These are phyloP conservation scores for Casuarina cunninghamiana DNA, from an alignment of 306 rosid species.

Conservation along the genomic window DNA sequence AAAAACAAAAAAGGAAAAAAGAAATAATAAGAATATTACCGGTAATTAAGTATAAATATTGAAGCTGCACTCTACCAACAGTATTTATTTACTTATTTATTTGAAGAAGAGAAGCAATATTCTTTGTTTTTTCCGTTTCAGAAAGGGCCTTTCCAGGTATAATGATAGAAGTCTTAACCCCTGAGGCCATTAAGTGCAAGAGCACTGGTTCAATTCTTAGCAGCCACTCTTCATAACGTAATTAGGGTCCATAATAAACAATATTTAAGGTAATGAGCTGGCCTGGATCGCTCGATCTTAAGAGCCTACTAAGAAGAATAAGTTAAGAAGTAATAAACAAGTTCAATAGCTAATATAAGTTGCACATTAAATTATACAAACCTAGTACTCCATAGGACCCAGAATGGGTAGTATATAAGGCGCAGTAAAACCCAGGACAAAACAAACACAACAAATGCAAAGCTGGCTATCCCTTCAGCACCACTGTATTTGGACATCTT, in stretches of 20 bases:
- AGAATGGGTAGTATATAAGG: constrained; percentile 81
- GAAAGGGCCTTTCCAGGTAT: background rate
- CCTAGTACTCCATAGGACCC: constrained; percentile 97
- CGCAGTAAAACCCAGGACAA: constrained; percentile 77
- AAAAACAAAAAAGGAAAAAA: constrained; percentile 6
- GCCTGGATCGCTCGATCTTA: constrained; percentile 15
- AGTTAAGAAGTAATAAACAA: constrained; percentile 3
- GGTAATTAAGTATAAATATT: background rate
- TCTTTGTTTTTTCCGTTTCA: too few species aligned
- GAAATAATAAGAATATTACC: background rate
- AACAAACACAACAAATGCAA: constrained; percentile 78
- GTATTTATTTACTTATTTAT: background rate
- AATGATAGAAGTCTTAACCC: background rate
- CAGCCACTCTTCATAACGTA: background rate
- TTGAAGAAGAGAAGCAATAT: background rate
- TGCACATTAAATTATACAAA: constrained; percentile 35
- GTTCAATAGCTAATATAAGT: background rate
- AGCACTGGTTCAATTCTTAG: background rate
- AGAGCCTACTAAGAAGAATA: constrained; percentile 2
- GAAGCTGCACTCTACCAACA: constrained; percentile 12
- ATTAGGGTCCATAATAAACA: background rate
- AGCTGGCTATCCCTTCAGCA: constrained; percentile 72
- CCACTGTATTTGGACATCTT: constrained; percentile 95
- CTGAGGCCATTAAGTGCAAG: background rate
- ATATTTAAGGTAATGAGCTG: background rate